These are phyloP conservation scores for Penicillium sp. DNA, from an alignment of 2,329 filamentous ascomycete species.

Conservation along the genomic window DNA sequence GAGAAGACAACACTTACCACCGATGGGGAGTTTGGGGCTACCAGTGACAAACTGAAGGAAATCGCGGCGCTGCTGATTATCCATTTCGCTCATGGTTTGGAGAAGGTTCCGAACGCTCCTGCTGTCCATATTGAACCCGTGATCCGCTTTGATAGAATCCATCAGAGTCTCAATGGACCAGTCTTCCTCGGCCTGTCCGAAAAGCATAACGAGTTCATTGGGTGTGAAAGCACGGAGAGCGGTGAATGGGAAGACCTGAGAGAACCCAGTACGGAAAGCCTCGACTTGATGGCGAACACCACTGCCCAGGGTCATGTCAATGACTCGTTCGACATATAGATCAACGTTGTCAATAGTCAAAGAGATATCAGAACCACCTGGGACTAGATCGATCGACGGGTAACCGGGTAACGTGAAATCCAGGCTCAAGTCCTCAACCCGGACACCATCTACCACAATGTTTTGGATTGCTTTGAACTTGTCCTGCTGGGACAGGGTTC, in stretches of 20 bases:
- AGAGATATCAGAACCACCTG: constrained; percentile 69
- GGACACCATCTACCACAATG: constrained; percentile 73
- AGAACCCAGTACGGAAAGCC: constrained; percentile 87
- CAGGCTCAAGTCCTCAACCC: constrained; percentile 81
- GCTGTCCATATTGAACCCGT: constrained; percentile 98
- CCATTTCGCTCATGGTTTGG: constrained; percentile 89
- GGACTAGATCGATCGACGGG: constrained; percentile 76
- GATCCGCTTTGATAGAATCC: constrained; percentile 98
- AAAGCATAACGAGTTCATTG: constrained; percentile 90
- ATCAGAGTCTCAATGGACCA: constrained; percentile 97
- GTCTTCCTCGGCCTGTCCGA: constrained; percentile 89
- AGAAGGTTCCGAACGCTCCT: constrained; percentile 90
- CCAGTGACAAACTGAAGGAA: constrained; percentile 98
- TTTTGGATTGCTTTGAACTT: constrained; percentile 69
- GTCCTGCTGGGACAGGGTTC: constrained; percentile 62
- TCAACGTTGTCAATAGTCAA: constrained; percentile 93
- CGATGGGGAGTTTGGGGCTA: constrained; percentile 96
- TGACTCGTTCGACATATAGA: constrained; percentile 80
- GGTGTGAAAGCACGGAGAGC: constrained; percentile 92
- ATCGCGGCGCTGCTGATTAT: constrained; percentile 72
- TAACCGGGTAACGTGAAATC: constrained; percentile 96
- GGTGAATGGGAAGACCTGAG: constrained; percentile 92
- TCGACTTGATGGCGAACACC: constrained; percentile 88
- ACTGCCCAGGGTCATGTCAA: constrained; percentile 86
- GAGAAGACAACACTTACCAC: constrained; percentile 61